Percentiles rank a stretch among this genome's conserved stretches.
These are phyloP conservation scores for Elsinoe arachidis DNA, from an alignment of 2,329 filamentous ascomycete genomes.

Conservation along the genomic window DNA sequence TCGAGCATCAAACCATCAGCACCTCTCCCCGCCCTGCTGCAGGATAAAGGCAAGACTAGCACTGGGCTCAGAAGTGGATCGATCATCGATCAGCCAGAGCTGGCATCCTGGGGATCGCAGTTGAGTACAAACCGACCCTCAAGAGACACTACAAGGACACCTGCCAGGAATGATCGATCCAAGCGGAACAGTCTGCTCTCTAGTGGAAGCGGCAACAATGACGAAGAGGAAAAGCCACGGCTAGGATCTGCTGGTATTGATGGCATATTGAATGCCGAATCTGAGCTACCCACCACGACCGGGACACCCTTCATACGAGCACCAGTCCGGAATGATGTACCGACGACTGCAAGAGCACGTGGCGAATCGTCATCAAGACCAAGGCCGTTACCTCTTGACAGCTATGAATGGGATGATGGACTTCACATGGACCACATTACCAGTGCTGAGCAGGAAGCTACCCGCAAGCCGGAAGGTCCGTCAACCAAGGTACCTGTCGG, in stretches of 20 bases:
- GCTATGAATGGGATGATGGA: slow-evolving; percentile 41
- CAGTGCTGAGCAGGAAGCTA: slow-evolving; percentile 24
- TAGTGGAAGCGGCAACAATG: slow-evolving; percentile 1
- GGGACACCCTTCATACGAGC: slow-evolving; percentile 45
- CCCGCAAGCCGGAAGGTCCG: slow-evolving; percentile 22
- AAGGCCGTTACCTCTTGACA: slow-evolving; percentile 34
- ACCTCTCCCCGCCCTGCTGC: slow-evolving; percentile 9
- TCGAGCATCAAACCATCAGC: not conserved
- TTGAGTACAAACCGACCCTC: not conserved
- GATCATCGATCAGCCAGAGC: slow-evolving; percentile 9
- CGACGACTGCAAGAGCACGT: slow-evolving; percentile 17
- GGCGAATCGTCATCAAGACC: slow-evolving; percentile 21
- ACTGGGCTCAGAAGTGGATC: slow-evolving; percentile 17
- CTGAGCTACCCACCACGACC: slow-evolving; percentile 27
- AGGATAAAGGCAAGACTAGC: slow-evolving; percentile 18
- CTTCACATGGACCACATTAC: slow-evolving; percentile 19
- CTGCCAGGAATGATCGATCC: not conserved
- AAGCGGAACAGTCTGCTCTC: slow-evolving; percentile 1
- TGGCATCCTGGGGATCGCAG: not conserved
- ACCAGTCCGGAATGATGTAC: slow-evolving; percentile 34
- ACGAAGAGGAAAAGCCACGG: slow-evolving; percentile 11
- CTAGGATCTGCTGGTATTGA: slow-evolving; percentile 13
- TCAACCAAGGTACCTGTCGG: slow-evolving; percentile 68
- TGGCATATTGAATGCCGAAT: slow-evolving; percentile 10
- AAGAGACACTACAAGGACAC: not conserved